Conservation (phyloP, 495 filamentous ascomycete species). For the Aspergillus homomorphus region DNA sequence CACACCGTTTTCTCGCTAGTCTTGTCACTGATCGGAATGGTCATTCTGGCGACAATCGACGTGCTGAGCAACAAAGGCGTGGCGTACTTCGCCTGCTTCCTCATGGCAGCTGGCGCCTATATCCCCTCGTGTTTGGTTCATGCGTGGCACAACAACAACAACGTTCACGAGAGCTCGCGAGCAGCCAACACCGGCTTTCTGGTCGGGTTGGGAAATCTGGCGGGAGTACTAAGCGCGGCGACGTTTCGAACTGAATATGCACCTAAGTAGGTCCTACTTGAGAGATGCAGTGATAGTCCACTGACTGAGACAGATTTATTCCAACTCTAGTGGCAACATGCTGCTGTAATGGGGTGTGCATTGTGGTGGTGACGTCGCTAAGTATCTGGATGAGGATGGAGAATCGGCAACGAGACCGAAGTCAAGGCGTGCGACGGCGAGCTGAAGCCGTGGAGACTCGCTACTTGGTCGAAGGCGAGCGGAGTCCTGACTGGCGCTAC, state of each 20-base stretch:
- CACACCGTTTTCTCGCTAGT: conserved; percentile 64
- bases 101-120: conserved; percentile 63
- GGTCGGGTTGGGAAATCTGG: conserved; percentile 67
- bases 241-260: conserved; percentile 65
- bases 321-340: conserved; percentile 68
- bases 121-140: conserved; percentile 42
- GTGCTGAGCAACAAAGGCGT: conserved; percentile 53
- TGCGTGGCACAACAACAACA: conserved; percentile 70
- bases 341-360: conserved; percentile 62
- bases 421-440: conserved; percentile 53
- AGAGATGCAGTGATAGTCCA: not conserved
- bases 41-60: conserved; percentile 64
- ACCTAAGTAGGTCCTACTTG: conserved; percentile 47
- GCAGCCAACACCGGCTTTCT: conserved; percentile 40
- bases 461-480: conserved; percentile 57
- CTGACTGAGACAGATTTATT: conserved; percentile 39
- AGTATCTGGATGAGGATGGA: conserved; percentile 65
- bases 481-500: conserved; percentile 61
- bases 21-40: conserved; percentile 65
- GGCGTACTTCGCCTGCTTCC: conserved; percentile 69
- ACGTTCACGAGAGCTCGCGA: conserved; percentile 59
- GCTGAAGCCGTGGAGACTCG: conserved; percentile 60
- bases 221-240: conserved; percentile 66
- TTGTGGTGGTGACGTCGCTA: conserved; percentile 51
- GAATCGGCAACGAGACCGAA: conserved; percentile 57